Evolutionary conservation across 2,329 filamentous ascomycete species (phyloP).

Genomic region (Gyromitra esculenta): DNA sequence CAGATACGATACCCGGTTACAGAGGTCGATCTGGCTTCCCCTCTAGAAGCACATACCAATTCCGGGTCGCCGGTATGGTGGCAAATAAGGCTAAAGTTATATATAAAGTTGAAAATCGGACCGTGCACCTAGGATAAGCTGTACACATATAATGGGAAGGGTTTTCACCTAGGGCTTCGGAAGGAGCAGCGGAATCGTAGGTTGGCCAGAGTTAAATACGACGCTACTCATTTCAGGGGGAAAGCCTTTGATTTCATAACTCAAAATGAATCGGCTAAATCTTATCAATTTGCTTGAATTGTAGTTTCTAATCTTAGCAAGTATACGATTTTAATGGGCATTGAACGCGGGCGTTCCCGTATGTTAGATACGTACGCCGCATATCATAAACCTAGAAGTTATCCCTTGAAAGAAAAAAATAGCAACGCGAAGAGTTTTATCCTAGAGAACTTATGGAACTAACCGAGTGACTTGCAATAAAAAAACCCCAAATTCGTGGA

Average conservation of each 20-base stretch:
- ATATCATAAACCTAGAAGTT: neutral
- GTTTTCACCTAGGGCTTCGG: neutral
- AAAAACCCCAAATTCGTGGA: neutral
- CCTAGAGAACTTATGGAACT: neutral
- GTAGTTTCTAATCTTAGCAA: neutral
- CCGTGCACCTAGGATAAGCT: slow-evolving; percentile 14
- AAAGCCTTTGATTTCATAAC: neutral
- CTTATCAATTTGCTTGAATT: neutral
- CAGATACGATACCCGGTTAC: slow-evolving; percentile 10
- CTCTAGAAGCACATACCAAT: slow-evolving; percentile 16
- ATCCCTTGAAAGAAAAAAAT: neutral
- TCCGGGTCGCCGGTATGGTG: slow-evolving; percentile 6
- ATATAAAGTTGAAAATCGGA: slow-evolving; percentile 29
- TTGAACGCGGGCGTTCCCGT: neutral
- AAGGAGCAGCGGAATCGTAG: neutral
- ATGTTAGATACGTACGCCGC: neutral
- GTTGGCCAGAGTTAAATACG: too few relatives aligned
- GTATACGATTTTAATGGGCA: neutral
- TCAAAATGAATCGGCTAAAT: neutral
- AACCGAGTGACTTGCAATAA: neutral
- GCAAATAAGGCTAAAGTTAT: slow-evolving; percentile 30
- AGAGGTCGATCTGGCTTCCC: neutral
- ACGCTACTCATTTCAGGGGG: neutral
- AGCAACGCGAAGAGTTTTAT: neutral
- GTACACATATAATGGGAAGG: neutral